Evolutionary conservation across 768 basidiomycete genomes (phyloP).

Genomic region (Leucogyrophana mollusca): DNA sequence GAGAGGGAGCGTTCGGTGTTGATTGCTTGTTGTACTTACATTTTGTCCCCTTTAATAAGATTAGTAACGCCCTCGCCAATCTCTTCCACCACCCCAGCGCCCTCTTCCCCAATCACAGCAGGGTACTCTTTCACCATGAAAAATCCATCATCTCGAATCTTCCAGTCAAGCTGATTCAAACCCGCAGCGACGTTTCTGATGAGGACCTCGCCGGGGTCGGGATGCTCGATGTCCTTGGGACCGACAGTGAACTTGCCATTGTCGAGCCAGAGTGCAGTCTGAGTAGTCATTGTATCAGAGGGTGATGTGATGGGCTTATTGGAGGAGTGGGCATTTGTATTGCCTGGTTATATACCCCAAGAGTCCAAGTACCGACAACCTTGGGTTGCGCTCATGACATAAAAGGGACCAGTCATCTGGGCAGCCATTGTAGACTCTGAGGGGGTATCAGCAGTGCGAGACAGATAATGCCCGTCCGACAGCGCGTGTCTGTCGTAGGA

Average conservation of each 20-base stretch:
- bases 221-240: slow-evolving; percentile 24
- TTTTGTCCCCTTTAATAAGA: slow-evolving; percentile 36
- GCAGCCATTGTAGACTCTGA: too few species aligned
- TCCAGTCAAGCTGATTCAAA: slow-evolving; percentile 46
- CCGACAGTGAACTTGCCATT: slow-evolving; percentile 9
- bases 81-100: slow-evolving; percentile 36
- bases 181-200: slow-evolving; percentile 39
- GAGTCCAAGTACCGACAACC: too few species aligned
- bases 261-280: slow-evolving; percentile 17
- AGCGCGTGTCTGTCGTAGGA: too few species aligned
- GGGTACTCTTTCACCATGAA: slow-evolving; percentile 34
- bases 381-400: too few species aligned
- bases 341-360: too few species aligned
- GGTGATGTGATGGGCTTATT: too few species aligned
- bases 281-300: slow-evolving; percentile 8
- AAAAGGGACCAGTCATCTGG: too few species aligned
- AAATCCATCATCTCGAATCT: slow-evolving; percentile 12
- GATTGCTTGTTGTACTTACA: slow-evolving; percentile 27
- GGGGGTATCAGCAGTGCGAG: too few species aligned
- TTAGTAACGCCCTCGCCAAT: slow-evolving; percentile 39
- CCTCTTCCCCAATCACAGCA: slow-evolving; percentile 36
- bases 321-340: too few species aligned
- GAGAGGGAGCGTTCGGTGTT: background rate
- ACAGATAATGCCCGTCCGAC: too few species aligned
- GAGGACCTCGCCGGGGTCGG: slow-evolving; percentile 41